Conservation (phyloP, 352 stramenopile species). For the Phytophthora citrophthora region DNA sequence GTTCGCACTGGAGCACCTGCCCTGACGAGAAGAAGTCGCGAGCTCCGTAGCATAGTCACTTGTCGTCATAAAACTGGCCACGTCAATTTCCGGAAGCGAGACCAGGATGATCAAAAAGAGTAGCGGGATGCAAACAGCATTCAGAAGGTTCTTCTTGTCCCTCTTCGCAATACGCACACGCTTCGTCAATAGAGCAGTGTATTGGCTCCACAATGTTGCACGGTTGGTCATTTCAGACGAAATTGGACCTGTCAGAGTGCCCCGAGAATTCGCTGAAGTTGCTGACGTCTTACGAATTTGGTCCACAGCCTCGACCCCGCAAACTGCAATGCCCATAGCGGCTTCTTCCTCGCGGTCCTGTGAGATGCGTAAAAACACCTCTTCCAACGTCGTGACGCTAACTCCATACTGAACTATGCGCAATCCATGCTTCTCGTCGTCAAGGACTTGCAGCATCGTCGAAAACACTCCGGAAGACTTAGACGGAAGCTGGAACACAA, state of each 20-base stretch:
- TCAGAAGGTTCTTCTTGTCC: conserved; percentile 68
- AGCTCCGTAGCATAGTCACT: conserved; percentile 31
- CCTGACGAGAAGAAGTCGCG: conserved; percentile 32
- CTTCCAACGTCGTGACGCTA: conserved; percentile 98
- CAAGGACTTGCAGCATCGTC: conserved; percentile 91
- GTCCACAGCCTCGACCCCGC: conserved; percentile 32
- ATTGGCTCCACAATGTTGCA: conserved; percentile 52
- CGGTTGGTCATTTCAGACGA: conserved; percentile 25
- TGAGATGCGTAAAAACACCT: conserved; percentile 95
- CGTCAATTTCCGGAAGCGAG: conserved; percentile 58
- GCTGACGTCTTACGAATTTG: conserved; percentile 46
- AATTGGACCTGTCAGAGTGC: conserved; percentile 23
- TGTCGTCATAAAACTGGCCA: conserved; percentile 56
- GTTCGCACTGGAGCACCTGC: conserved; percentile 31
- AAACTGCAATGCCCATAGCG: conserved; percentile 14
- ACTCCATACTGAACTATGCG: conserved; percentile 94
- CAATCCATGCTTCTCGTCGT: conserved; percentile 48
- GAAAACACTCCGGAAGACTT: conserved; percentile 88
- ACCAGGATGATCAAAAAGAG: conserved; percentile 64
- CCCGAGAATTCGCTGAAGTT: conserved; percentile 42
- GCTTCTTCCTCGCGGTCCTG: conserved; percentile 49
- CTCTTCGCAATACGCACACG: conserved; percentile 65
- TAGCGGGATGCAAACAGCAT: conserved; percentile 65
- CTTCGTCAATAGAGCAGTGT: conserved; percentile 57
- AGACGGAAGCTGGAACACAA: conserved; percentile 94